phyloP scores from a whole-genome alignment of 2,329 filamentous ascomycete genomes.

The Incumbomyces lentus region DNA sequence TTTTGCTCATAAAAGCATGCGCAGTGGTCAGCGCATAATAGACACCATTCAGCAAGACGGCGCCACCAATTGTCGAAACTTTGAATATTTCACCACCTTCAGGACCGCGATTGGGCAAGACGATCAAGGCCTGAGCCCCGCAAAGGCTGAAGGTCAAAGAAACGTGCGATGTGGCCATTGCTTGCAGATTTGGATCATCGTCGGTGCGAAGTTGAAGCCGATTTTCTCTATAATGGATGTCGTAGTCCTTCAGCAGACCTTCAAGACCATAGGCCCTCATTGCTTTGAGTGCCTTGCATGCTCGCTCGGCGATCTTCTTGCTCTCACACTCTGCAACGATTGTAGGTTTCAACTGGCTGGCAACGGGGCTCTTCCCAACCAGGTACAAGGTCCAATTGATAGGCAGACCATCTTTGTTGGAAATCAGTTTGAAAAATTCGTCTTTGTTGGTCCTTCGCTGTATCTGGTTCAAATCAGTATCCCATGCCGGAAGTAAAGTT shows the following conservation, averaged over 20 bases:
- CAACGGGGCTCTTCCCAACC: background rate
- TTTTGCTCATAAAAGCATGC: background rate
- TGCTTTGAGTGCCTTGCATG: background rate
- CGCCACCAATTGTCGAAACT: conserved; percentile 3
- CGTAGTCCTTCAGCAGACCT: background rate
- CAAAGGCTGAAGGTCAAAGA: background rate
- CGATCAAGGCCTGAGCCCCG: background rate
- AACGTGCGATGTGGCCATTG: background rate
- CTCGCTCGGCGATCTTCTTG: background rate
- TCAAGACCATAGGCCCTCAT: conserved; percentile 1
- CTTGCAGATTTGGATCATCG: background rate
- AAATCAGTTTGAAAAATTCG: too few relatives aligned
- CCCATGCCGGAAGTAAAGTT: background rate
- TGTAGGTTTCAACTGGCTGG: background rate
- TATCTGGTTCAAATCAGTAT: too few relatives aligned
- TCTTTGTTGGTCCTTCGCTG: too few relatives aligned
- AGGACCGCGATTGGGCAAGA: background rate
- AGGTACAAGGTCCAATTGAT: background rate
- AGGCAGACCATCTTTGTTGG: too few relatives aligned
- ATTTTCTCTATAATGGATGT: conserved; percentile 2
- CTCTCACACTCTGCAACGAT: conserved; percentile 2
- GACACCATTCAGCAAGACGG: background rate
- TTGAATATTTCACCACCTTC: background rate
- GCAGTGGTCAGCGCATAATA: conserved; percentile 1
- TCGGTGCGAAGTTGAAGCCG: background rate